A percentile compares a stretch with the other conserved stretches of the same genome.
Conservation (phyloP, 352 stramenopile species). For the Globisporangium paroecandrum region DNA sequence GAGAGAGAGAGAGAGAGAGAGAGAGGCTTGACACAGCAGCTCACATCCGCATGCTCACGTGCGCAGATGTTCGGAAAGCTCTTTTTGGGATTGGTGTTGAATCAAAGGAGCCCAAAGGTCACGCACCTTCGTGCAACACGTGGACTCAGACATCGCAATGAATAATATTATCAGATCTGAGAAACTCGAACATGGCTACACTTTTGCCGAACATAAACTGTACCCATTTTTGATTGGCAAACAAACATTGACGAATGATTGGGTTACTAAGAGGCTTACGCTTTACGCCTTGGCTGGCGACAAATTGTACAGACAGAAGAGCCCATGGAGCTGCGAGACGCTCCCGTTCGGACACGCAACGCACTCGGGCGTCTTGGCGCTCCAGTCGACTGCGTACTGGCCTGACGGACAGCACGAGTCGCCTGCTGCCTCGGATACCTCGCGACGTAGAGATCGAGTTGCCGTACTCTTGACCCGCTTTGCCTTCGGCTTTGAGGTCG, state of each 20-base stretch:
- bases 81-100: neutral
- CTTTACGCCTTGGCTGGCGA: neutral
- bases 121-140: slow-evolving; percentile 3
- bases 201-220: neutral
- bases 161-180: neutral
- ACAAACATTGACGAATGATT: neutral
- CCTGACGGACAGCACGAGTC: neutral
- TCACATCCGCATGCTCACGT: neutral
- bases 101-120: slow-evolving; percentile 2
- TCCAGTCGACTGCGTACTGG: slow-evolving; percentile 3
- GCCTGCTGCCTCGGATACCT: neutral
- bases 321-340: slow-evolving; percentile 2
- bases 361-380: neutral
- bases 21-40: neutral
- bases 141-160: neutral
- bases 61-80: neutral
- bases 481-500: neutral
- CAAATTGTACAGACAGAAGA: slow-evolving; percentile 3
- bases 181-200: neutral
- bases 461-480: neutral
- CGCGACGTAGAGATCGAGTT: neutral
- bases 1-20: neutral
- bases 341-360: neutral
- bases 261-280: neutral
- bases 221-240: neutral